phyloP scores from a whole-genome alignment of 495 filamentous ascomycete genomes.

The Trichoderma orchidacearum region DNA sequence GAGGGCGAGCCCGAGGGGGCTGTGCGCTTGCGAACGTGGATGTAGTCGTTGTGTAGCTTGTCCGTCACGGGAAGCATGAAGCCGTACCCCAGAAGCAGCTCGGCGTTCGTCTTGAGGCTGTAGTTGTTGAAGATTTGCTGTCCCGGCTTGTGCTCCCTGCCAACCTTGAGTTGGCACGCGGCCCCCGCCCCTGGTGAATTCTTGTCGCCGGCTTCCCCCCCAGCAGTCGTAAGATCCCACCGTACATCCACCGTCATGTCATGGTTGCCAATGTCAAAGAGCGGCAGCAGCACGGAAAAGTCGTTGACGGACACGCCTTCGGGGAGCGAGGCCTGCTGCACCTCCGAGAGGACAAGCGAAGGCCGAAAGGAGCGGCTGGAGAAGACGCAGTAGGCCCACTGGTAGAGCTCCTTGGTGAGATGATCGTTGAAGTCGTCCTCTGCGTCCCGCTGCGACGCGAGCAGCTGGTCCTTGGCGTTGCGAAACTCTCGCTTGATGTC shows the following conservation, averaged over 20 bases:
- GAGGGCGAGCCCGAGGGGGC: not conserved
- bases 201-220: not conserved
- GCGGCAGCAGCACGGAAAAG: constrained; percentile 36
- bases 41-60: constrained; percentile 33
- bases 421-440: constrained; percentile 11
- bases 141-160: constrained; percentile 14
- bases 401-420: constrained; percentile 26
- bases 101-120: constrained; percentile 37
- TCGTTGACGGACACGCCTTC: constrained; percentile 22
- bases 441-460: constrained; percentile 11
- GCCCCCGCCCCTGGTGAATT: not conserved
- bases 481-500: constrained; percentile 28
- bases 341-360: constrained; percentile 21
- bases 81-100: constrained; percentile 39
- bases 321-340: constrained; percentile 4
- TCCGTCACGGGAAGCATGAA: constrained; percentile 28
- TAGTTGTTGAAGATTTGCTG: constrained; percentile 41
- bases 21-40: constrained; percentile 28
- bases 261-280: constrained; percentile 42
- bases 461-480: constrained; percentile 22
- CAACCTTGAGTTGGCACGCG: constrained; percentile 16
- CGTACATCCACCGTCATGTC: constrained; percentile 22
- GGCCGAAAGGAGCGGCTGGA: constrained; percentile 39
- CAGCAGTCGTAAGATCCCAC: constrained; percentile 22
- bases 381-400: constrained; percentile 42